phyloP scores from a whole-genome alignment of 257 asterid genomes.

The Linderniella brevidens region DNA sequence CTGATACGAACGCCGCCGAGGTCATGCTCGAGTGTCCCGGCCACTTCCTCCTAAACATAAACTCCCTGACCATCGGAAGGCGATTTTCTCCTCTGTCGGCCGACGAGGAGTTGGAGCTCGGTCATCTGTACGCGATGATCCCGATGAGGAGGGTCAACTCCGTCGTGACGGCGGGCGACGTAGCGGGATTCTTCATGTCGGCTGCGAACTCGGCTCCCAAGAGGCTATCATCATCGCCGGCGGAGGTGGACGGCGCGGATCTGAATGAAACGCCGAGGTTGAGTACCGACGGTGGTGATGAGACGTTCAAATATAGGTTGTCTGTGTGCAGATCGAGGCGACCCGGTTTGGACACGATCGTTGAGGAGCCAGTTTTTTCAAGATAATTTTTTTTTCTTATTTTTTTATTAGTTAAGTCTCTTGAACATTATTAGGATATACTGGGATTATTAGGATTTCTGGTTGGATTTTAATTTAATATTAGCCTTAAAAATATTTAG shows the following conservation, averaged over 20 bases:
- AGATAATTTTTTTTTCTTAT: too few relatives aligned
- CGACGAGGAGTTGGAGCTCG: conserved; percentile 46
- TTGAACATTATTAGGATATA: too few relatives aligned
- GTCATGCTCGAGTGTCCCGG: conserved; percentile 52
- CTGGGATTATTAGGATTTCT: too few relatives aligned
- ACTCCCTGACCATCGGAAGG: conserved; percentile 25
- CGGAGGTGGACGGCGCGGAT: conserved; percentile 15
- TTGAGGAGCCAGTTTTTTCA: conserved; percentile 24
- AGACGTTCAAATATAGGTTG: conserved; percentile 14
- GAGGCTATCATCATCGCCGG: conserved; percentile 33
- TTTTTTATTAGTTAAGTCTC: too few relatives aligned
- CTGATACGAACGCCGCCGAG: conserved; percentile 47
- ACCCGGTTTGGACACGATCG: conserved; percentile 38
- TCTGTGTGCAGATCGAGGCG: conserved; percentile 29
- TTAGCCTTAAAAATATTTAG: too few relatives aligned
- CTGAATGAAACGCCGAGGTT: conserved; percentile 15
- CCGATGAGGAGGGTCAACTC: conserved; percentile 44
- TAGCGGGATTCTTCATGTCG: conserved; percentile 27
- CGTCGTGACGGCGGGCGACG: conserved; percentile 39
- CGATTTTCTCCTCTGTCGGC: conserved; percentile 51
- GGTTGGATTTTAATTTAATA: too few relatives aligned
- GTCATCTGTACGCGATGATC: conserved; percentile 35
- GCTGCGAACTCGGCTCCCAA: conserved; percentile 30
- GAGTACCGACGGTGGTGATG: conserved; percentile 7
- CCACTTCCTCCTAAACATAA: conserved; percentile 36